A percentile compares a stretch with the other conserved stretches of the same genome.
These are phyloP conservation scores for Acidomyces sp. DNA, from an alignment of 495 filamentous ascomycete species.

Conservation along the genomic window DNA sequence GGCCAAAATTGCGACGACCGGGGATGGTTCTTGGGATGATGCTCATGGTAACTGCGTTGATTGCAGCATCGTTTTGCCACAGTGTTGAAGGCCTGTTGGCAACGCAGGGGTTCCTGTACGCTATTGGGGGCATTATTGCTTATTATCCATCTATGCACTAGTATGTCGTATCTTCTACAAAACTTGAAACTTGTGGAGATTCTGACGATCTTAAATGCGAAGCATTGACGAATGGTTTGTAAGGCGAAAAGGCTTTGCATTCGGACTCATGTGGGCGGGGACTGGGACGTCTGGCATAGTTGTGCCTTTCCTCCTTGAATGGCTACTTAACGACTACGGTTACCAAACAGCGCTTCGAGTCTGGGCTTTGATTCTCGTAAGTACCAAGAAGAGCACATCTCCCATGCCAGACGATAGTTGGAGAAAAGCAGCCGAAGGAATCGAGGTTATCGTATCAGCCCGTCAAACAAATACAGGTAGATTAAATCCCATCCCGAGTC, in stretches of 20 bases:
- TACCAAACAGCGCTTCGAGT: slow-evolving; percentile 40
- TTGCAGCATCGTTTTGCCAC: slow-evolving; percentile 35
- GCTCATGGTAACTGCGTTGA: slow-evolving; percentile 20
- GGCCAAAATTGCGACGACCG: slow-evolving; percentile 17
- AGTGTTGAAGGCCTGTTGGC: slow-evolving; percentile 35
- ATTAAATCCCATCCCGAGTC: too few relatives aligned
- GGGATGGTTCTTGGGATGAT: slow-evolving; percentile 29
- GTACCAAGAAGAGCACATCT: neutral
- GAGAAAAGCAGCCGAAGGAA: too few relatives aligned
- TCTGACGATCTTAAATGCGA: too few relatives aligned
- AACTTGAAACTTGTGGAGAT: too few relatives aligned
- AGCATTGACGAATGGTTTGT: slow-evolving; percentile 51
- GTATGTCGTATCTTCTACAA: too few relatives aligned
- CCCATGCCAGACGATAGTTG: too few relatives aligned
- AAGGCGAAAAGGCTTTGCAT: slow-evolving; percentile 39
- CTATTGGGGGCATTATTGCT: slow-evolving; percentile 34
- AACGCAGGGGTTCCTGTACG: slow-evolving; percentile 43
- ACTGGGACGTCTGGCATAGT: slow-evolving; percentile 31
- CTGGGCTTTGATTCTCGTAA: slow-evolving; percentile 38
- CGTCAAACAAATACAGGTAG: too few relatives aligned
- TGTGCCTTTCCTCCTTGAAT: slow-evolving; percentile 27
- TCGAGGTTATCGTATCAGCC: too few relatives aligned
- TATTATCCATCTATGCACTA: slow-evolving; percentile 34
- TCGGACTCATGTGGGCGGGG: slow-evolving; percentile 44
- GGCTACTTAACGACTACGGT: slow-evolving; percentile 40